Conservation (phyloP, 805 yeast species). For the Kazachstania viticola region DNA sequence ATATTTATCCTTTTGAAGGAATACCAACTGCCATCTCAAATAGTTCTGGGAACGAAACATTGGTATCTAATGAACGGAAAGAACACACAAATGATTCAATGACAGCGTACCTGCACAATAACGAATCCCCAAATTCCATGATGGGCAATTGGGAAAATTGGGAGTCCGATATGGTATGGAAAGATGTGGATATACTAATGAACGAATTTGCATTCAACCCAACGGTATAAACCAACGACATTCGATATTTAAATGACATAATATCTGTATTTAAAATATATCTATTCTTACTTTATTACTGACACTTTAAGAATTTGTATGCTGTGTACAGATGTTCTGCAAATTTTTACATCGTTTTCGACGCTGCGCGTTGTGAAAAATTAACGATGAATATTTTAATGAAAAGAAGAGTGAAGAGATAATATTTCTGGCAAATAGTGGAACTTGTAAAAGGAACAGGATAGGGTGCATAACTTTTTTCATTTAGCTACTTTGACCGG, state of each 20-base stretch:
- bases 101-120: slow-evolving; percentile 6
- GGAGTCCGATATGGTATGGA: slow-evolving; percentile 40
- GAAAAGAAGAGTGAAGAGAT: too few relatives aligned
- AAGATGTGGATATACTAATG: slow-evolving; percentile 81
- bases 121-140: slow-evolving; percentile 19
- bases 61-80: not conserved
- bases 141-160: slow-evolving; percentile 32
- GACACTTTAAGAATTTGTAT: not conserved
- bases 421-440: too few relatives aligned
- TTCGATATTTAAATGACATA: too few relatives aligned
- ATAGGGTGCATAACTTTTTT: too few relatives aligned
- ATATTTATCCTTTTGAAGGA: not conserved
- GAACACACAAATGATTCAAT: not conserved
- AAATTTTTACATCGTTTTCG: slow-evolving; percentile 1
- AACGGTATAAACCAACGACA: slow-evolving; percentile 17
- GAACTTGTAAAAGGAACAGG: too few relatives aligned
- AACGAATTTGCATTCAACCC: slow-evolving; percentile 85
- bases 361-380: not conserved
- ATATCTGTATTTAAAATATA: too few relatives aligned
- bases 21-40: not conserved
- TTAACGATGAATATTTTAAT: not conserved
- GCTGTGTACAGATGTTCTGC: slow-evolving; percentile 2
- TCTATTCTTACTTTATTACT: not conserved
- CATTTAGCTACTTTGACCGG: too few relatives aligned
- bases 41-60: not conserved